phyloP scores from a whole-genome alignment of 2,329 filamentous ascomycete genomes.

The Xylaria digitata region DNA sequence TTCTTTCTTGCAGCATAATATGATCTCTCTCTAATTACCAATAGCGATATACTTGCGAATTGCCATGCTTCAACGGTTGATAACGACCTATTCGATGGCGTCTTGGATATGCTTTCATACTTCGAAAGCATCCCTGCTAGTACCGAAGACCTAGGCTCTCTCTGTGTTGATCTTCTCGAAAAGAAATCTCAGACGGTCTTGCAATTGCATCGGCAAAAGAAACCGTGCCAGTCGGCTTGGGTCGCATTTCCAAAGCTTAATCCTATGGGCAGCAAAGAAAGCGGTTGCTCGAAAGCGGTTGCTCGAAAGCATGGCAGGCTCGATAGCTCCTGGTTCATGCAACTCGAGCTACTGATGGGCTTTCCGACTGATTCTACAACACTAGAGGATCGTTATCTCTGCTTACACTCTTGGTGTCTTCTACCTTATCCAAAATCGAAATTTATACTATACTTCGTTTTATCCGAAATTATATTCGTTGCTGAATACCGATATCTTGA shows the following conservation, averaged over 20 bases:
- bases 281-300: constrained; percentile 76
- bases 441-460: constrained; percentile 95
- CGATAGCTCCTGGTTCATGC: constrained; percentile 91
- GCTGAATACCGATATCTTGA: constrained; percentile 84
- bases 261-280: constrained; percentile 81
- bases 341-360: constrained; percentile 91
- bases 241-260: constrained; percentile 76
- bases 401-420: constrained; percentile 90
- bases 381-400: constrained; percentile 87
- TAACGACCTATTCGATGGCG: constrained; percentile 63
- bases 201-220: constrained; percentile 78
- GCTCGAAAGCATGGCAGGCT: constrained; percentile 77
- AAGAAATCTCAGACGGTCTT: constrained; percentile 75
- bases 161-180: constrained; percentile 72
- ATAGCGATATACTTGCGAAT: constrained; percentile 50
- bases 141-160: constrained; percentile 73
- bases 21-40: constrained; percentile 14
- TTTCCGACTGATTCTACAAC: constrained; percentile 94
- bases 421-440: constrained; percentile 91
- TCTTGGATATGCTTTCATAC: constrained; percentile 71
- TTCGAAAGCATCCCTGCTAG: constrained; percentile 78
- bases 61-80: constrained; percentile 39
- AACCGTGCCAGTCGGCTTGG: constrained; percentile 87
- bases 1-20: background rate
- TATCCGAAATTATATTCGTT: constrained; percentile 94